A percentile compares a stretch with the other conserved stretches of the same genome.
Evolutionary conservation across 371 early-diverging fungal genomes (phyloP).

Genomic region (Lichtheimia corymbifera): DNA sequence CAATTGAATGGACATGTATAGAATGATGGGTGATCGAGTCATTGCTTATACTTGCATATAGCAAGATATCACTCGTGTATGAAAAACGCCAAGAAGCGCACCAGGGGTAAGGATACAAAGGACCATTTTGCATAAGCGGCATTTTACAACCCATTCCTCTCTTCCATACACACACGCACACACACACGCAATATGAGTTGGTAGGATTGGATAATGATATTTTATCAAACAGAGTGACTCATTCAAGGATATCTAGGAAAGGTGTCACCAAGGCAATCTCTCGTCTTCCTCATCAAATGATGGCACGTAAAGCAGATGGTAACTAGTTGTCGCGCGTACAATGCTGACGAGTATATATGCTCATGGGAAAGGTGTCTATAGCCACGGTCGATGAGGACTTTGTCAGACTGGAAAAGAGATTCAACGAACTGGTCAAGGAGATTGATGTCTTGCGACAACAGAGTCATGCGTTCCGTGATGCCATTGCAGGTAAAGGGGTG

Average conservation of each 20-base stretch:
- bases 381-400: conserved; percentile 72
- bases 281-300: conserved; percentile 36
- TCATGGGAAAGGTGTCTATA: neutral
- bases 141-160: no score
- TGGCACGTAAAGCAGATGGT: conserved; percentile 45
- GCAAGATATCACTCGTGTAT: no score
- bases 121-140: no score
- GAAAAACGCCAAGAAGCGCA: no score
- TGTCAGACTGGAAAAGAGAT: conserved; percentile 55
- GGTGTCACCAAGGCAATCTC: conserved; percentile 24
- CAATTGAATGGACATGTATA: no score
- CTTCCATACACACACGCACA: no score
- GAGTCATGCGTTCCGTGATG: conserved; percentile 75
- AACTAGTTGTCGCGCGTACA: conserved; percentile 2
- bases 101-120: no score
- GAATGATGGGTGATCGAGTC: no score
- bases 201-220: no score
- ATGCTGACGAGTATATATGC: neutral
- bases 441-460: conserved; percentile 65
- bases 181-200: no score
- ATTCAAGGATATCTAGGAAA: conserved; percentile 19
- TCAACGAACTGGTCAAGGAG: conserved; percentile 56
- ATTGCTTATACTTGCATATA: no score
- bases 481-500: conserved; percentile 53
- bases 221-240: neutral